Evolutionary conservation across 495 filamentous ascomycete genomes (phyloP).

Genomic region (Penicillium egyptiacum): DNA sequence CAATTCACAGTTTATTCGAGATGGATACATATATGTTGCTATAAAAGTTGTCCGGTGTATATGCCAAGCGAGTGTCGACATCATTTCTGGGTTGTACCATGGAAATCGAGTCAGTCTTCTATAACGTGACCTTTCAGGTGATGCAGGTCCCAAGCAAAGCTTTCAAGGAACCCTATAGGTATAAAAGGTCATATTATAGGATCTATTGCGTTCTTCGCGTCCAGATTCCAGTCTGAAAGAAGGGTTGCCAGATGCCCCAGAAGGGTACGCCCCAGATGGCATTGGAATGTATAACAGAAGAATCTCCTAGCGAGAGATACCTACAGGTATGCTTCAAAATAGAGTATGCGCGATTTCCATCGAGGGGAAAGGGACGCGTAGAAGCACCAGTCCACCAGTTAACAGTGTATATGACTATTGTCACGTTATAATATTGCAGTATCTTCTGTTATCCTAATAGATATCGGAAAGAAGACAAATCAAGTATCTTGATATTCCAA

Average conservation of each 20-base stretch:
- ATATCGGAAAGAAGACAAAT: background rate
- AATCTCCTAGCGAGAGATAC: background rate
- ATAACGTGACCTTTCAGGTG: conserved; percentile 19
- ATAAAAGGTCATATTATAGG: background rate
- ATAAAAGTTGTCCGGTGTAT: no score
- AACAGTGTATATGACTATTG: background rate
- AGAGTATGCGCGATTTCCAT: conserved; percentile 23
- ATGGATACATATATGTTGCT: no score
- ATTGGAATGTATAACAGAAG: conserved; percentile 23
- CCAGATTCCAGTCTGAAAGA: conserved; percentile 8
- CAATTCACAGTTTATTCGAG: no score
- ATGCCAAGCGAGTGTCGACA: conserved; percentile 13
- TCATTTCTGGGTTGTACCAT: conserved; percentile 24
- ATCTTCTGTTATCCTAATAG: background rate
- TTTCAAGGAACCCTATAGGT: background rate
- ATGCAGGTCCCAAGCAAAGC: conserved; percentile 7
- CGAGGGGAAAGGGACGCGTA: conserved; percentile 11
- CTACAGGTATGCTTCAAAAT: background rate
- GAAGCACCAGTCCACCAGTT: background rate
- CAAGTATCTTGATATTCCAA: background rate
- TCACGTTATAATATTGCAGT: background rate
- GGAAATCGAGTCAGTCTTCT: conserved; percentile 18
- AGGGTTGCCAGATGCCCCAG: conserved; percentile 5
- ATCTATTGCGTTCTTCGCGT: background rate
- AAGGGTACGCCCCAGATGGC: conserved; percentile 17